Base-by-base conservation (phyloP, 345 rosid genomes). In the Euphorbia pulcherrima region DNA sequence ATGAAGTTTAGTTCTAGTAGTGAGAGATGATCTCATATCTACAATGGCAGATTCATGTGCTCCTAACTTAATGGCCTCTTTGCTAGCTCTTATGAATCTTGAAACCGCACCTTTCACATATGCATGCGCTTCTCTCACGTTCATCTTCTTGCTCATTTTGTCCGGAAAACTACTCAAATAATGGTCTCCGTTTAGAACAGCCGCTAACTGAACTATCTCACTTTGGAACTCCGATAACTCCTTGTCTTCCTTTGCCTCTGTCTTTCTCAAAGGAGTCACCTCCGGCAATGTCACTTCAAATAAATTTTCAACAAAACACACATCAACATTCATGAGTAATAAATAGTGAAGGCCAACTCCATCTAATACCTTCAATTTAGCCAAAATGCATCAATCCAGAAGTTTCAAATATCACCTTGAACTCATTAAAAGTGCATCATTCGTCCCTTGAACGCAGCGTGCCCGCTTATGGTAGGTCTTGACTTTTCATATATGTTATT, bases 171-270 rank as follows among this genome's bases (percentile, higher is more conserved):
- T 91, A 84, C 90, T 89, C 60, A 89, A 76, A 80, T 83, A 88
- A 51, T 94, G 96, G 72, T 94, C 99, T 0, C 97, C 99, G 0
- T 85, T 91, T 6, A 93, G 97, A 71, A 89, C 96, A 9, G 96
- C 97, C 8, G 92, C 99, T 55, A 94, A 80, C 61, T 94, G 99
- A 76, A 94, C 99, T 4, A 94, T 75, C 84, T 94, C 97, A 4
- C 88, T 46, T 67, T 94, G 99, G 69, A 94, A 94, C 74, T 94
- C 84, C 0, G 96, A 91, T 18, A 91, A 75, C 7, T 68, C 37
- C 8, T 86, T 72, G 8, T 86, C 82, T 69, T 94, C 97, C 65
- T 79, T 88, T n/a, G 95, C 86, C 75, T 84, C 91, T 24, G 84
- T 76, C 48, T 52, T 82, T 79, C 99, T 87, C 83, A 94, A 69